These are phyloP conservation scores for Xanthoceras sorbifolium DNA, from an alignment of 345 rosid species.

Conservation along the genomic window DNA sequence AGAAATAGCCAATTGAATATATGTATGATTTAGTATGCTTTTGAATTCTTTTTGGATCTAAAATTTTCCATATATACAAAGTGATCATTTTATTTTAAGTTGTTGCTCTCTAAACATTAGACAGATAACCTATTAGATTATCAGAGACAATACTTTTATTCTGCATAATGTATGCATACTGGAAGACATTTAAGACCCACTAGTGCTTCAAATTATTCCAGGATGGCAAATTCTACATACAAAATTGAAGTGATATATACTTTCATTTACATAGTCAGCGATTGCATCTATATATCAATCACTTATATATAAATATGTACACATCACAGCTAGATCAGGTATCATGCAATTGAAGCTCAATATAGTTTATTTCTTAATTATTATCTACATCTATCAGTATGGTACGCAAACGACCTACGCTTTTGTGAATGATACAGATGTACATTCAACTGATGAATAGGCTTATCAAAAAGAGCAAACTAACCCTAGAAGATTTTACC, in stretches of 20 bases:
- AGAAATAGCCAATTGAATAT: background rate
- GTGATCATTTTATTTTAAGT: background rate
- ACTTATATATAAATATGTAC: background rate
- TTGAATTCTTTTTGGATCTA: background rate
- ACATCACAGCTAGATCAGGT: background rate
- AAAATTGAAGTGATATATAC: background rate
- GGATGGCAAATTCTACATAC: constrained; percentile 3
- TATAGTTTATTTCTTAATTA: too few relatives aligned
- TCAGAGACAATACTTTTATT: background rate
- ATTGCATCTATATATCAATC: background rate
- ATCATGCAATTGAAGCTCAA: background rate
- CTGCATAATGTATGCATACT: background rate
- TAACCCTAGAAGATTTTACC: too few relatives aligned
- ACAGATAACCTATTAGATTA: constrained; percentile 9
- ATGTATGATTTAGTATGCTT: background rate
- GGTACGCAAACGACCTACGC: too few relatives aligned
- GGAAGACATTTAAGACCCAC: constrained; percentile 12
- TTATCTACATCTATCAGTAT: too few relatives aligned
- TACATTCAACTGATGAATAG: background rate
- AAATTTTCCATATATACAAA: background rate
- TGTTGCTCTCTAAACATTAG: background rate
- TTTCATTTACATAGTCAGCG: background rate
- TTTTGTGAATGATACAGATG: background rate
- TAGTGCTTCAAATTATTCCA: background rate
- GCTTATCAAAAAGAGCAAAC: background rate